These are phyloP conservation scores for Acacia melanoxylon DNA, from an alignment of 306 rosid species.

Conservation along the genomic window DNA sequence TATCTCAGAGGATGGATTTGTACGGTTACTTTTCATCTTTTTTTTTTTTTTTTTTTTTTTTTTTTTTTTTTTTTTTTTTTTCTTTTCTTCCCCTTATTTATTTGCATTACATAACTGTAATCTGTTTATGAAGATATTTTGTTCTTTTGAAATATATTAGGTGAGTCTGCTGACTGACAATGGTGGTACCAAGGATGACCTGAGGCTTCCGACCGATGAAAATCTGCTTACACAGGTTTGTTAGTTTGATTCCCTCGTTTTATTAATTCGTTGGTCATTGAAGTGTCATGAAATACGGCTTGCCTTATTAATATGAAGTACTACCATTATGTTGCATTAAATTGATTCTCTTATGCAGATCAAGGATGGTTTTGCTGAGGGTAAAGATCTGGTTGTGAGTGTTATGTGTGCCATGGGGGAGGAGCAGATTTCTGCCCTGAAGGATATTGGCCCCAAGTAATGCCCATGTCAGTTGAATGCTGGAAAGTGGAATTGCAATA, in stretches of 20 bases:
- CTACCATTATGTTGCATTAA: neutral
- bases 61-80: too few relatives aligned
- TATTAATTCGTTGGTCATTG: neutral
- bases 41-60: too few relatives aligned
- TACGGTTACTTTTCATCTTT: constrained; percentile 28
- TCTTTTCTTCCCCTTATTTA: too few relatives aligned
- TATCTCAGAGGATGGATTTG: constrained; percentile 83
- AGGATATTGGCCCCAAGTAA: constrained; percentile 71
- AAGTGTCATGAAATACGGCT: neutral
- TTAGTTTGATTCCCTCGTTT: neutral
- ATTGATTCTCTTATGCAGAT: constrained; percentile 45
- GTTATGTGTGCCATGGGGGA: constrained; percentile 84
- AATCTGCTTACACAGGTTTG: constrained; percentile 58
- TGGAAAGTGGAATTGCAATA: constrained; percentile 10
- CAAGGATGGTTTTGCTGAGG: constrained; percentile 64
- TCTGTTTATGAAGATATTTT: neutral
- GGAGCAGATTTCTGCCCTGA: constrained; percentile 67
- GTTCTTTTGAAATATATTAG: constrained; percentile 30
- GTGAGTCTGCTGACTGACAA: constrained; percentile 70
- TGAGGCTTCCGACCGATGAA: constrained; percentile 73
- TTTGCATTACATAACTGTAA: neutral
- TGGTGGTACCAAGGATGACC: constrained; percentile 72
- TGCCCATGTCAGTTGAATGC: neutral
- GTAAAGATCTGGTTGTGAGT: constrained; percentile 68
- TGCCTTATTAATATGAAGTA: neutral